A percentile compares a stretch with the other conserved stretches of the same genome.
Evolutionary conservation across 306 rosid species (phyloP).

Genomic region (Rosa lucieae): DNA sequence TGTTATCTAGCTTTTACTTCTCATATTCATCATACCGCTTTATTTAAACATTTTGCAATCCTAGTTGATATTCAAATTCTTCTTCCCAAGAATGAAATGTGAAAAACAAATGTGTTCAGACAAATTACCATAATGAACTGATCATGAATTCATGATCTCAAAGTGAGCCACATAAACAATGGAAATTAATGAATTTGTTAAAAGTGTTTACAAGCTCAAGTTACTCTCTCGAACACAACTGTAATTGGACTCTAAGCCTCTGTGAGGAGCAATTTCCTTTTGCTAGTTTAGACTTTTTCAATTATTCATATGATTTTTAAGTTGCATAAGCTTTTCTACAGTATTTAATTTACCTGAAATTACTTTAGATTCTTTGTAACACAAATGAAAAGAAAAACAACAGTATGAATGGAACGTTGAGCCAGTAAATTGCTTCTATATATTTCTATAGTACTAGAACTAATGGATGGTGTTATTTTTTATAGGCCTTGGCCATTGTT

Average conservation of each 20-base stretch:
- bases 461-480: neutral
- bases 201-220: neutral
- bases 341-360: neutral
- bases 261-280: neutral
- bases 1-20: neutral
- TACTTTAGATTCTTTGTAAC: neutral
- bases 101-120: neutral
- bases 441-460: neutral
- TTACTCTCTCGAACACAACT: neutral
- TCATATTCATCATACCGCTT: neutral
- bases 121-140: neutral
- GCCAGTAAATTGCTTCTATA: neutral
- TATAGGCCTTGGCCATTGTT: slow-evolving; percentile 31
- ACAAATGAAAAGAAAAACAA: neutral
- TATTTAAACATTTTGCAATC: neutral
- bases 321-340: neutral
- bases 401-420: neutral
- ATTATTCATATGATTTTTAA: neutral
- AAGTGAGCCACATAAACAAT: neutral
- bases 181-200: neutral
- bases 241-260: too few relatives aligned
- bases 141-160: neutral
- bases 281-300: neutral
- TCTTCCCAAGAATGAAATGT: neutral
- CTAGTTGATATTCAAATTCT: neutral